Evolutionary conservation across 1,284 basidiomycete genomes (phyloP).

Genomic region (Coniferiporia sulphurascens): DNA sequence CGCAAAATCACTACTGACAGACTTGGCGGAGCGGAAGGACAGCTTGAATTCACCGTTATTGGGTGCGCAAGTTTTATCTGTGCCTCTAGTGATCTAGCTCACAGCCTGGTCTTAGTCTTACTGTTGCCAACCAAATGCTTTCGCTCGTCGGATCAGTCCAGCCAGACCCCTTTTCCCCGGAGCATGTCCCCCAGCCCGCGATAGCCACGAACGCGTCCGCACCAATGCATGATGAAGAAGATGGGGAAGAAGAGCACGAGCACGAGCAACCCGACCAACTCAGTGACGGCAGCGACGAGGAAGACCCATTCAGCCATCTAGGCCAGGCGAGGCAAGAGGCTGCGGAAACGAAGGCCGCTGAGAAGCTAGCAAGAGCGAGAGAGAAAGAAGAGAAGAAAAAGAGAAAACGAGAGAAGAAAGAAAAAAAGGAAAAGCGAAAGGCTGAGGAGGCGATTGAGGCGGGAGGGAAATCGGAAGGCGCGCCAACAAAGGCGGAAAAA

Average conservation of each 20-base stretch:
- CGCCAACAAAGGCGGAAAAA: slow-evolving; percentile 12
- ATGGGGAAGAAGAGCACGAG: slow-evolving; percentile 3
- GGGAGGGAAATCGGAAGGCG: slow-evolving; percentile 15
- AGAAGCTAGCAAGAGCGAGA: slow-evolving; percentile 25
- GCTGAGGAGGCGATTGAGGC: slow-evolving; percentile 27
- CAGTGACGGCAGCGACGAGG: slow-evolving; percentile 5
- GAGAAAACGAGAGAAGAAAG: slow-evolving; percentile 31
- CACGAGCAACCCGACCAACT: background rate
- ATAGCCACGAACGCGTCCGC: slow-evolving; percentile 10
- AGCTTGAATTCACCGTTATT: slow-evolving; percentile 84
- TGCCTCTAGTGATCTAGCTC: slow-evolving; percentile 6
- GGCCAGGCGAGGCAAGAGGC: slow-evolving; percentile 25
- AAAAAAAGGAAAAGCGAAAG: slow-evolving; percentile 29
- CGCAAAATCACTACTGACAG: slow-evolving; percentile 64
- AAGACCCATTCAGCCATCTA: slow-evolving; percentile 8
- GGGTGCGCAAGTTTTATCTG: slow-evolving; percentile 53
- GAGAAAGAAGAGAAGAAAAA: slow-evolving; percentile 27
- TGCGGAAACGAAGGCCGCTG: slow-evolving; percentile 24
- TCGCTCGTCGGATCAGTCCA: slow-evolving; percentile 90
- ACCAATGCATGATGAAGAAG: background rate
- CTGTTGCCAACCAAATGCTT: slow-evolving; percentile 93
- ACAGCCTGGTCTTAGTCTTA: slow-evolving; percentile 52
- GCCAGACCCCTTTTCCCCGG: slow-evolving; percentile 74
- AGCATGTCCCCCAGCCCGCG: slow-evolving; percentile 40
- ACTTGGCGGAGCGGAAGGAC: slow-evolving; percentile 69